Percentiles rank a stretch among this genome's conserved stretches.
These are phyloP conservation scores for Pseudomonodictys pantanalensis DNA, from an alignment of 495 filamentous ascomycete species.

Conservation along the genomic window DNA sequence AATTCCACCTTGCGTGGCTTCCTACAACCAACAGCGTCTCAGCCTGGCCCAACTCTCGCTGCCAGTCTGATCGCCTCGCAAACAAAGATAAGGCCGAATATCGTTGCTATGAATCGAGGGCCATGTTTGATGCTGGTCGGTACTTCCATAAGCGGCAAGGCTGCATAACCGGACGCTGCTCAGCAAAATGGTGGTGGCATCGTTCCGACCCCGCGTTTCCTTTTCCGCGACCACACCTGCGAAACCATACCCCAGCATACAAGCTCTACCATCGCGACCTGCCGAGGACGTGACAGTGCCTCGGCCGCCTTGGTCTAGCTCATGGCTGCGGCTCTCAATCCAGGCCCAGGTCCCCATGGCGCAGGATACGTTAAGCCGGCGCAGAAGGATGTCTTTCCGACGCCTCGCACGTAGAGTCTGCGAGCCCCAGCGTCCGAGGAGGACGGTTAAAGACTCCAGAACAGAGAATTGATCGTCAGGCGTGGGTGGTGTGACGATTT, in stretches of 20 bases:
- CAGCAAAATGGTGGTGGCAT: too few species aligned
- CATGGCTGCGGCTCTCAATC: neutral
- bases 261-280: neutral
- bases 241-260: constrained; percentile 5
- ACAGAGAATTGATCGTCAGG: constrained; percentile 11
- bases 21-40: too few species aligned
- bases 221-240: neutral
- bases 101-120: too few species aligned
- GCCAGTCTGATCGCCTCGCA: too few species aligned
- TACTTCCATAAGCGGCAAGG: too few species aligned
- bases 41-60: too few species aligned
- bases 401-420: neutral
- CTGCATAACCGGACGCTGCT: too few species aligned
- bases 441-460: constrained; percentile 26
- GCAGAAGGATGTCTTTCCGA: constrained; percentile 5
- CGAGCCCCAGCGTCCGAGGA: constrained; percentile 10
- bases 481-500: constrained; percentile 18
- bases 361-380: constrained; percentile 24
- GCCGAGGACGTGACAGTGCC: neutral
- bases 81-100: too few species aligned
- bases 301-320: neutral
- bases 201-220: neutral
- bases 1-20: too few species aligned
- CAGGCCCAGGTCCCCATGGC: neutral
- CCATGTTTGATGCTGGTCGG: too few species aligned